A percentile compares a stretch with the other conserved stretches of the same genome.
Evolutionary conservation across 1,284 basidiomycete genomes (phyloP).

Genomic region (Cryptococcus sp.): DNA sequence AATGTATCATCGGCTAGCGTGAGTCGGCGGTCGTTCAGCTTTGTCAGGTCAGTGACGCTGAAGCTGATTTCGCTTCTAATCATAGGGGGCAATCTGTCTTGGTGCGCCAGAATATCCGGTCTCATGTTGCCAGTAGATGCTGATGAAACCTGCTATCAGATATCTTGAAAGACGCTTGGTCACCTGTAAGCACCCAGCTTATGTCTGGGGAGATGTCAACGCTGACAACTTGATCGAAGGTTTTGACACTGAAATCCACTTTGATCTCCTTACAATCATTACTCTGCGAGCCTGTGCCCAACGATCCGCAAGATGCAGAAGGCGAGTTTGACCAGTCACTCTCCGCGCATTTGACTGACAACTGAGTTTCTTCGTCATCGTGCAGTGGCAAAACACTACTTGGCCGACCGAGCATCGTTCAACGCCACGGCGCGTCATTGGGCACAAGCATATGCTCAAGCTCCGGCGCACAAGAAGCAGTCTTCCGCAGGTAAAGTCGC

Average conservation of each 20-base stretch:
- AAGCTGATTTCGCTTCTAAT: neutral
- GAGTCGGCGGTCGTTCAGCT: slow-evolving; percentile 15
- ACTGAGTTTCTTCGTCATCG: neutral
- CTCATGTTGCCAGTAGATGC: neutral
- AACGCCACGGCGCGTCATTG: slow-evolving; percentile 92
- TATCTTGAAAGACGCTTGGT: slow-evolving; percentile 87
- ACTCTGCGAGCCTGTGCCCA: slow-evolving; percentile 94
- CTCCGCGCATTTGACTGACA: slow-evolving; percentile 5
- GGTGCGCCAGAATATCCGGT: slow-evolving; percentile 19
- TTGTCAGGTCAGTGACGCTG: neutral
- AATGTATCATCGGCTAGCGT: slow-evolving; percentile 92
- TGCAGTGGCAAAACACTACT: slow-evolving; percentile 91
- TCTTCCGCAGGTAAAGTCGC: slow-evolving; percentile 25
- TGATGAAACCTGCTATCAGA: slow-evolving; percentile 46
- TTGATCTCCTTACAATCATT: slow-evolving; percentile 93
- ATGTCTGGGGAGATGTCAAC: neutral
- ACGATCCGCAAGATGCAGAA: slow-evolving; percentile 97
- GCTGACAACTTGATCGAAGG: slow-evolving; percentile 46
- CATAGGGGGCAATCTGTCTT: slow-evolving; percentile 54
- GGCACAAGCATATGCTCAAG: slow-evolving; percentile 85
- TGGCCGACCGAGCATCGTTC: slow-evolving; percentile 81
- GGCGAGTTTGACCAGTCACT: slow-evolving; percentile 36
- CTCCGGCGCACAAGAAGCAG: slow-evolving; percentile 55
- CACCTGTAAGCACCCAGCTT: slow-evolving; percentile 37
- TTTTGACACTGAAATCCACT: slow-evolving; percentile 94